These are phyloP conservation scores for Biscogniauxia mediterranea DNA, from an alignment of 2,329 filamentous ascomycete genomes.

Conservation along the genomic window DNA sequence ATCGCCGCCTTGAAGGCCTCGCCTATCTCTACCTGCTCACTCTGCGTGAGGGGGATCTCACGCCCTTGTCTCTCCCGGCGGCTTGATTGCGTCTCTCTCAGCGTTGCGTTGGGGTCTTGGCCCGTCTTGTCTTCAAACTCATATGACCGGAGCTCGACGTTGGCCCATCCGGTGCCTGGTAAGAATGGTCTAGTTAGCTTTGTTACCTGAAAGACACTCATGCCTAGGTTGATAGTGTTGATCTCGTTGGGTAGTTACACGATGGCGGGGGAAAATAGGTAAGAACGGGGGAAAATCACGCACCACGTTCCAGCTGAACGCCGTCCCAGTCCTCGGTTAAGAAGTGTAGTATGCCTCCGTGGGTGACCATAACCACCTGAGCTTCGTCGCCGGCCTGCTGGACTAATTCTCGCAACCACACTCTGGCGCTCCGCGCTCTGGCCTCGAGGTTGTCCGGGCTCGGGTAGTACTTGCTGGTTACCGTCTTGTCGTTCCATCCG, in stretches of 20 bases:
- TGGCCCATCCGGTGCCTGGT: conserved; percentile 69
- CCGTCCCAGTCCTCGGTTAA: conserved; percentile 79
- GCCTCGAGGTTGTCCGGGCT: conserved; percentile 52
- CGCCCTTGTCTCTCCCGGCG: conserved; percentile 44
- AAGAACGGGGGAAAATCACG: conserved; percentile 17
- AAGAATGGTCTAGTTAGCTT: conserved; percentile 3
- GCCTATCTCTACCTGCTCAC: conserved; percentile 47
- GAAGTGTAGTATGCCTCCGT: conserved; percentile 83
- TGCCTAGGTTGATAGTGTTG: background rate
- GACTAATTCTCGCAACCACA: conserved; percentile 52
- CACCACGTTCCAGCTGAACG: conserved; percentile 43
- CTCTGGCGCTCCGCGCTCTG: conserved; percentile 60
- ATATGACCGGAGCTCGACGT: conserved; percentile 71
- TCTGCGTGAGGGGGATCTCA: conserved; percentile 39
- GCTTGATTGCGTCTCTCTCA: conserved; percentile 50
- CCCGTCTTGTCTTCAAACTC: conserved; percentile 55
- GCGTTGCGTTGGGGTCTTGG: conserved; percentile 45
- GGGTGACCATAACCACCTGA: conserved; percentile 74
- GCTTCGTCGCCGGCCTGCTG: conserved; percentile 46
- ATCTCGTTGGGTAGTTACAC: background rate
- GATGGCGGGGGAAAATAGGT: background rate
- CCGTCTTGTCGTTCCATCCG: conserved; percentile 70
- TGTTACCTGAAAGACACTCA: background rate
- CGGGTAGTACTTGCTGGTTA: conserved; percentile 45
- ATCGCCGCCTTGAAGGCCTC: conserved; percentile 37